Evolutionary conservation across 2,329 filamentous ascomycete genomes (phyloP).

Genomic region (Talaromyces sp.): DNA sequence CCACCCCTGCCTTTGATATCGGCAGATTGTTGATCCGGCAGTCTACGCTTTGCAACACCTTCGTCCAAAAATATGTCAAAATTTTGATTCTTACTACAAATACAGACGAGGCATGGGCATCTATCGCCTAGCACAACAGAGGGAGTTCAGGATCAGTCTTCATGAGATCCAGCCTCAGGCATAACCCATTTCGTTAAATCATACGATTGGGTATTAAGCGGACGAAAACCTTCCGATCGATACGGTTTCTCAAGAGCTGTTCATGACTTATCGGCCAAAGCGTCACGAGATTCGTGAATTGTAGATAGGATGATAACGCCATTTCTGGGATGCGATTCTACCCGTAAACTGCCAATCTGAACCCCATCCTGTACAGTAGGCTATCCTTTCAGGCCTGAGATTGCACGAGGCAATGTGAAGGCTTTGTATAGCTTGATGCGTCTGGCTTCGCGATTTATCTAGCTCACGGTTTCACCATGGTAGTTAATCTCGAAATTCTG

Average conservation of each 20-base stretch:
- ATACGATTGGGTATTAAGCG: no score
- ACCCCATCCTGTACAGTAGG: background rate
- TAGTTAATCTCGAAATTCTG: background rate
- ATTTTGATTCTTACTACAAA: background rate
- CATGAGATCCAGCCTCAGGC: background rate
- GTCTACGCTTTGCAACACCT: background rate
- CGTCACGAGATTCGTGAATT: no score
- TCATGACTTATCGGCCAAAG: no score
- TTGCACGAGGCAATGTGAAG: background rate
- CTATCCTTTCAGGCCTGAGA: background rate
- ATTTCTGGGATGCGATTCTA: background rate
- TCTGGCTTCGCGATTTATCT: background rate
- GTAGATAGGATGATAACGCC: no score
- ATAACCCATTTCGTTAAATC: background rate
- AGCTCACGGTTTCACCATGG: background rate
- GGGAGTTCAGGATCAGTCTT: background rate
- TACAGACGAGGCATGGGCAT: background rate
- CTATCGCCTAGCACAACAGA: background rate
- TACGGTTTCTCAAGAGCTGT: no score
- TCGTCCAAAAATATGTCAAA: no score
- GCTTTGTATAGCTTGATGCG: background rate
- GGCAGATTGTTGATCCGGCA: background rate
- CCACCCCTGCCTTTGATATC: background rate
- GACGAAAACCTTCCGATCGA: no score
- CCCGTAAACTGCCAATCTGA: background rate